phyloP scores from a whole-genome alignment of 2,329 filamentous ascomycete genomes.

The Colletotrichum euphorbiae region DNA sequence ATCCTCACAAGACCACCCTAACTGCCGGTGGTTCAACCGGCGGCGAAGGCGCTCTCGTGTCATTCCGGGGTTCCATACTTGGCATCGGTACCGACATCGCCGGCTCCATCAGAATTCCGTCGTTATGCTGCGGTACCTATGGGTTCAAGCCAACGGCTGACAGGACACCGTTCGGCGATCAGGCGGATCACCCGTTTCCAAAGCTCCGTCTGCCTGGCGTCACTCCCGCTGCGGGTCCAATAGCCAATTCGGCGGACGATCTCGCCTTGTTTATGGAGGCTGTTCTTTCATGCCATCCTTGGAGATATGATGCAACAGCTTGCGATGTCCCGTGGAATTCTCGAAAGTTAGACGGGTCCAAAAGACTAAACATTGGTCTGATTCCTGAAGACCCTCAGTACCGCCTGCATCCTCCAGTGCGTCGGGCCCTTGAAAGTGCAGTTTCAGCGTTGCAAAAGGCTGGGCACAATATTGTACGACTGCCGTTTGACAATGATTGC shows the following conservation, averaged over 20 bases:
- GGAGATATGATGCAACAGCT: conserved; percentile 56
- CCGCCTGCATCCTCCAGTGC: conserved; percentile 63
- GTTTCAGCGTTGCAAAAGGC: conserved; percentile 51
- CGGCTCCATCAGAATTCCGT: conserved; percentile 57
- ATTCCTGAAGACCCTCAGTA: conserved; percentile 59
- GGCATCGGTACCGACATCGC: conserved; percentile 58
- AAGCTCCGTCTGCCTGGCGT: conserved; percentile 45
- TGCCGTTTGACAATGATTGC: conserved; percentile 47
- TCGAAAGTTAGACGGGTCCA: conserved; percentile 38
- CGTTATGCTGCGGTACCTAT: conserved; percentile 57
- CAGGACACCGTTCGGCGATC: conserved; percentile 43
- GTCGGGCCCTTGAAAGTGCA: conserved; percentile 56
- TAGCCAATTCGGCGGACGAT: conserved; percentile 55
- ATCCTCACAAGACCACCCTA: conserved; percentile 70
- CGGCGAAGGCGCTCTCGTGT: conserved; percentile 60
- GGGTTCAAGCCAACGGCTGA: conserved; percentile 55
- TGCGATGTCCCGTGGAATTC: conserved; percentile 59
- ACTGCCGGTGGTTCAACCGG: conserved; percentile 74
- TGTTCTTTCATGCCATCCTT: conserved; percentile 54
- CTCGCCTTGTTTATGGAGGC: conserved; percentile 54
- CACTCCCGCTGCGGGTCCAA: conserved; percentile 54
- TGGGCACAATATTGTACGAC: conserved; percentile 58
- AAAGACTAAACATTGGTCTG: conserved; percentile 59
- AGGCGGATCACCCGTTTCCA: conserved; percentile 27
- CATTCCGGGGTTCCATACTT: conserved; percentile 54